These are phyloP conservation scores for Suhomyces faveliae DNA, from an alignment of 805 yeast species.

Conservation along the genomic window DNA sequence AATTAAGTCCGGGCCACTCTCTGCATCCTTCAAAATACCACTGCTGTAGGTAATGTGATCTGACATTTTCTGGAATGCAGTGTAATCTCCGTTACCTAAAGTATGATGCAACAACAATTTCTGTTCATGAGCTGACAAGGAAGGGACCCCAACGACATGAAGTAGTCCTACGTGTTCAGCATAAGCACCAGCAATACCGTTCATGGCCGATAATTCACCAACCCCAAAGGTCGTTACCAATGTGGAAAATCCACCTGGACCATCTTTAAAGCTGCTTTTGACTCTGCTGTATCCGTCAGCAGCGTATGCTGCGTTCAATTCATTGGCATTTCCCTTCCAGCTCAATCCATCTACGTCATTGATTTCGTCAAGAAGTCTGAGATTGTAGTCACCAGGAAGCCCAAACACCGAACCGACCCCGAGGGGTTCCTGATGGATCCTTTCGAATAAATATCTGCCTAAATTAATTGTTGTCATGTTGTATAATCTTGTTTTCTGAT, in stretches of 20 bases:
- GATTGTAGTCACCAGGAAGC: constrained; percentile 80
- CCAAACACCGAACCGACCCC: constrained; percentile 72
- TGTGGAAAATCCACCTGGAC: constrained; percentile 11
- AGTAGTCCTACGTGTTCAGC: constrained; percentile 17
- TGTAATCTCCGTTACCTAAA: constrained; percentile 17
- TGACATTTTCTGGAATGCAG: constrained; percentile 14
- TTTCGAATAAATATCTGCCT: constrained; percentile 76
- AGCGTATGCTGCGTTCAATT: constrained; percentile 83
- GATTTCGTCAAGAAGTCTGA: constrained; percentile 66
- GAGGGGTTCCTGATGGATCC: constrained; percentile 59
- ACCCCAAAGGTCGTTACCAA: constrained; percentile 18
- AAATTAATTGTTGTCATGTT: constrained; percentile 8
- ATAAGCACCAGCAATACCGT: constrained; percentile 17
- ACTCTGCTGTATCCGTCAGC: constrained; percentile 87
- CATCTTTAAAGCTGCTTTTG: constrained; percentile 31
- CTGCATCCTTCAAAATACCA: constrained; percentile 12
- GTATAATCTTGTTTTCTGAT: neutral
- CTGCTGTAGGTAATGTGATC: constrained; percentile 11
- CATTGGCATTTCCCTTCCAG: constrained; percentile 93
- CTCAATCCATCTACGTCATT: constrained; percentile 72
- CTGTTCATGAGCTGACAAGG: constrained; percentile 13
- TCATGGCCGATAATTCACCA: constrained; percentile 16
- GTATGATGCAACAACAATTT: constrained; percentile 17
- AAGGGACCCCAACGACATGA: constrained; percentile 17
- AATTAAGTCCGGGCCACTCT: constrained; percentile 12